A percentile compares a stretch with the other conserved stretches of the same genome.
phyloP scores from a whole-genome alignment of 345 rosid species.

The Microthlaspi erraticum region DNA sequence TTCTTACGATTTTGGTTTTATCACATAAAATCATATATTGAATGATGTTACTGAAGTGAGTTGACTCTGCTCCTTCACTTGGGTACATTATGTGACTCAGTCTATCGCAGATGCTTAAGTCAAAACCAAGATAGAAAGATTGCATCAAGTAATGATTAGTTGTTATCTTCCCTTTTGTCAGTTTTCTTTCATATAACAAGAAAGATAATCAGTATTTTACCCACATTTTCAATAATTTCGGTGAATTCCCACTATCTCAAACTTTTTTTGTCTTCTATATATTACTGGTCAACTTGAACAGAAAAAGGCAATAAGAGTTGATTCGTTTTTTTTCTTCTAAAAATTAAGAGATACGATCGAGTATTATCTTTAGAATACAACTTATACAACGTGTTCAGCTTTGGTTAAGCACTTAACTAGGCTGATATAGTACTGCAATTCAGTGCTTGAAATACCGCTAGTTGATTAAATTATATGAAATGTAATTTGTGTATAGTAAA shows the following conservation, averaged over 20 bases:
- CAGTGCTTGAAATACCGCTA: slow-evolving; percentile 1
- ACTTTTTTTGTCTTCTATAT: slow-evolving; percentile 16
- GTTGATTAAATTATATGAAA: neutral
- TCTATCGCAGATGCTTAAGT: slow-evolving; percentile 19
- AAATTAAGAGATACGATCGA: neutral
- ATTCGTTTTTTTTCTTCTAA: neutral
- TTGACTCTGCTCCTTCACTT: slow-evolving; percentile 35
- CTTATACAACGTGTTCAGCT: neutral
- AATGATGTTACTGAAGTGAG: slow-evolving; percentile 27
- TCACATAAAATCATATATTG: neutral
- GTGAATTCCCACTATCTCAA: slow-evolving; percentile 45
- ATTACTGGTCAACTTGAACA: slow-evolving; percentile 45
- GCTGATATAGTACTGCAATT: slow-evolving; percentile 5
- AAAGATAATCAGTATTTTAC: slow-evolving; percentile 31
- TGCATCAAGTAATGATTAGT: slow-evolving; percentile 37
- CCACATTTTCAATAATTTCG: slow-evolving; percentile 22
- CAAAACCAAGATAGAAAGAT: slow-evolving; percentile 29
- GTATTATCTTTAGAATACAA: neutral
- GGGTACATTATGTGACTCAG: slow-evolving; percentile 16
- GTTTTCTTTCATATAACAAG: slow-evolving; percentile 22
- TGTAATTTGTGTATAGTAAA: neutral
- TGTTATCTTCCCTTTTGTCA: slow-evolving; percentile 23
- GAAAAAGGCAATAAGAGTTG: slow-evolving; percentile 25
- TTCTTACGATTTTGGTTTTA: neutral
- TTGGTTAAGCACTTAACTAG: slow-evolving; percentile 11